A percentile compares a stretch with the other conserved stretches of the same genome.
phyloP scores from a whole-genome alignment of 345 rosid species.

The Geranium rotundifolium region DNA sequence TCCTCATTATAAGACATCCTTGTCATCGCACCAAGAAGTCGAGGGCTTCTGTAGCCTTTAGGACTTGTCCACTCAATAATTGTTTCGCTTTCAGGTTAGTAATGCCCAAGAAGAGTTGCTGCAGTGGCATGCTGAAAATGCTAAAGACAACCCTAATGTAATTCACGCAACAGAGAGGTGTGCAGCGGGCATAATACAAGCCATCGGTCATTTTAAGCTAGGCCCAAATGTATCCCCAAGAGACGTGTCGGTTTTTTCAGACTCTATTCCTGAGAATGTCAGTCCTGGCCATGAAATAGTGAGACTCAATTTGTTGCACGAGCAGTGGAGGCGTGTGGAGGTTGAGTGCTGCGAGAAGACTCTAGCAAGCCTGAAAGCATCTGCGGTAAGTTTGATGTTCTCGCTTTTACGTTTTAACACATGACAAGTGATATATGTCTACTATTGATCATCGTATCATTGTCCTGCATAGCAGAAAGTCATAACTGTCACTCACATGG shows the following conservation, averaged over 20 bases:
- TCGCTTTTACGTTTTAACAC: background rate
- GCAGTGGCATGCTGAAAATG: constrained; percentile 84
- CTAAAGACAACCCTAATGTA: constrained; percentile 66
- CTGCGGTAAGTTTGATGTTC: constrained; percentile 44
- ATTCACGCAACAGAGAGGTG: constrained; percentile 83
- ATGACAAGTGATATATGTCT: background rate
- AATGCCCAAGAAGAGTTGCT: constrained; percentile 98
- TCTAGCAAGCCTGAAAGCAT: constrained; percentile 54
- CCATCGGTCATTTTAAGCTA: constrained; percentile 79
- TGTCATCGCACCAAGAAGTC: background rate
- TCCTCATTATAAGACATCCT: constrained; percentile 1
- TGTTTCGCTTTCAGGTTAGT: constrained; percentile 43
- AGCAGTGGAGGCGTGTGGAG: constrained; percentile 93
- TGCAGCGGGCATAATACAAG: constrained; percentile 85
- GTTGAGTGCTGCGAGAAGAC: constrained; percentile 53
- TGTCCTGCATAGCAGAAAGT: background rate
- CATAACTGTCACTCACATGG: background rate
- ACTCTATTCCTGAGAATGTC: constrained; percentile 20
- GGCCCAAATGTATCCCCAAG: constrained; percentile 85
- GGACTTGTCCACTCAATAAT: background rate
- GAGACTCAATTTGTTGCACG: constrained; percentile 59
- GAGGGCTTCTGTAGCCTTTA: background rate
- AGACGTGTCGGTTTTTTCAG: constrained; percentile 46
- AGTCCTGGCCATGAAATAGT: constrained; percentile 55
- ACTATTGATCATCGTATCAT: background rate